phyloP scores from a whole-genome alignment of 1,284 basidiomycete species.

The Cystobasidium slooffiae region DNA sequence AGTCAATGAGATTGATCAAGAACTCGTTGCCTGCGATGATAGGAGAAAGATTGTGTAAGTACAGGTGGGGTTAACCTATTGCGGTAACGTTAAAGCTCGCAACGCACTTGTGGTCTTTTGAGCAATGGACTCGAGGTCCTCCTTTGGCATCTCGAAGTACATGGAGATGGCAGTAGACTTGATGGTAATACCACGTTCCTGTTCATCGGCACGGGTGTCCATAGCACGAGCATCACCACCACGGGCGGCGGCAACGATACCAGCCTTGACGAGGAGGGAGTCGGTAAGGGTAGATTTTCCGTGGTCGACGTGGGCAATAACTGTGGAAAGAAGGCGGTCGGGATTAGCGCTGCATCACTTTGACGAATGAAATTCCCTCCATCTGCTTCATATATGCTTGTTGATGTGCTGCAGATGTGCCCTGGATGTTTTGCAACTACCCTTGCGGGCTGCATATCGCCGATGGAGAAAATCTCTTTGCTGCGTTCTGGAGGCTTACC shows the following conservation, averaged over 20 bases:
- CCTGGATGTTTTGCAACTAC: neutral
- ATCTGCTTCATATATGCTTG: neutral
- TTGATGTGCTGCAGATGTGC: neutral
- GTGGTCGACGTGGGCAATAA: constrained; percentile 74
- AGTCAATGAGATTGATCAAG: constrained; percentile 99
- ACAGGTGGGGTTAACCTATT: no score
- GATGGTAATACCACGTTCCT: constrained; percentile 99
- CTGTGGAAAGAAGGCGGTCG: neutral
- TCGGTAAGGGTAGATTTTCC: constrained; percentile 99
- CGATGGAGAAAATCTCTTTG: constrained; percentile 24
- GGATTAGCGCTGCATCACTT: neutral
- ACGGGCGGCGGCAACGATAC: constrained; percentile 95
- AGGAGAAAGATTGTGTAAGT: no score
- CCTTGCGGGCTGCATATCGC: constrained; percentile 3
- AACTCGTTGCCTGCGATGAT: constrained; percentile 97
- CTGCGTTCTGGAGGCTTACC: constrained; percentile 10
- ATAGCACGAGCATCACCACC: constrained; percentile 98
- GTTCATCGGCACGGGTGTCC: constrained; percentile 97
- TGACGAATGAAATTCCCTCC: neutral
- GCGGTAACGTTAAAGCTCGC: no score
- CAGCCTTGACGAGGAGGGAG: constrained; percentile 98
- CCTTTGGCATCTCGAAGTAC: constrained; percentile 97
- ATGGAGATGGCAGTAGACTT: constrained; percentile 99
- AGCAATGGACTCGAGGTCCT: constrained; percentile 80
- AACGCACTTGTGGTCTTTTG: constrained; percentile 87